Evolutionary conservation across 176 grass and related monocot species (phyloP).

Genomic region (Oryza officinalis): DNA sequence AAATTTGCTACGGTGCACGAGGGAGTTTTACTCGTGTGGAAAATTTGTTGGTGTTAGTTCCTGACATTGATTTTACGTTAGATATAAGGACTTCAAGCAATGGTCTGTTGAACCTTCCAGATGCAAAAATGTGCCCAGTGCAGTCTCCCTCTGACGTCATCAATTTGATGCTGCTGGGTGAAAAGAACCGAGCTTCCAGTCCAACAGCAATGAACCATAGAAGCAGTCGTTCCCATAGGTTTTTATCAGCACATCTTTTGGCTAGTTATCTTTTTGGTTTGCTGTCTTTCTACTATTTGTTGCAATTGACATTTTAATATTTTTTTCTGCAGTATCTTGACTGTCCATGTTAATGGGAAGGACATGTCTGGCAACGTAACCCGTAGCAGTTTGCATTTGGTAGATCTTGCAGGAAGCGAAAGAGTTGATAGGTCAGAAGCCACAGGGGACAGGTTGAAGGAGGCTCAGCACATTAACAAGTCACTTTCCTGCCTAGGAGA

Average conservation of each 20-base stretch:
- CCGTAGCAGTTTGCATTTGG: slow-evolving; percentile 75
- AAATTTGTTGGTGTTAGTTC: slow-evolving; percentile 37
- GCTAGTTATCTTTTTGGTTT: slow-evolving; percentile 11
- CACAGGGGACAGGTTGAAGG: slow-evolving; percentile 77
- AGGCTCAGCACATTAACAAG: slow-evolving; percentile 89
- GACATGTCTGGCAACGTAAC: slow-evolving; percentile 60
- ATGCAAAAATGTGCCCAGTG: slow-evolving; percentile 67
- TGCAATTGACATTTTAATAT: slow-evolving; percentile 24
- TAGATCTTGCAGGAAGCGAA: slow-evolving; percentile 96
- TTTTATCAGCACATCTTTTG: slow-evolving; percentile 13
- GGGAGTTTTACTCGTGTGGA: not conserved
- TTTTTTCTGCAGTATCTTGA: slow-evolving; percentile 66
- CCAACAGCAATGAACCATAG: slow-evolving; percentile 82
- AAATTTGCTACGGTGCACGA: not conserved
- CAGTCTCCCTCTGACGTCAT: slow-evolving; percentile 83
- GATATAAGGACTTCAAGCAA: slow-evolving; percentile 70
- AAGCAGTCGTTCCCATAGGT: slow-evolving; percentile 95
- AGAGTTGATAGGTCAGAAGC: slow-evolving; percentile 84
- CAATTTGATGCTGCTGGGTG: slow-evolving; percentile 73
- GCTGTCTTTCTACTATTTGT: slow-evolving; percentile 8
- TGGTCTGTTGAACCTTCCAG: slow-evolving; percentile 67
- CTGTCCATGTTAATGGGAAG: slow-evolving; percentile 76
- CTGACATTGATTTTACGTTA: slow-evolving; percentile 64
- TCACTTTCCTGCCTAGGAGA: slow-evolving; percentile 91
- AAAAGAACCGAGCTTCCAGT: slow-evolving; percentile 74